Percentiles rank a stretch among this genome's conserved stretches.
These are phyloP conservation scores for Epichloe aotearoae DNA, from an alignment of 2,329 filamentous ascomycete genomes.

Conservation along the genomic window DNA sequence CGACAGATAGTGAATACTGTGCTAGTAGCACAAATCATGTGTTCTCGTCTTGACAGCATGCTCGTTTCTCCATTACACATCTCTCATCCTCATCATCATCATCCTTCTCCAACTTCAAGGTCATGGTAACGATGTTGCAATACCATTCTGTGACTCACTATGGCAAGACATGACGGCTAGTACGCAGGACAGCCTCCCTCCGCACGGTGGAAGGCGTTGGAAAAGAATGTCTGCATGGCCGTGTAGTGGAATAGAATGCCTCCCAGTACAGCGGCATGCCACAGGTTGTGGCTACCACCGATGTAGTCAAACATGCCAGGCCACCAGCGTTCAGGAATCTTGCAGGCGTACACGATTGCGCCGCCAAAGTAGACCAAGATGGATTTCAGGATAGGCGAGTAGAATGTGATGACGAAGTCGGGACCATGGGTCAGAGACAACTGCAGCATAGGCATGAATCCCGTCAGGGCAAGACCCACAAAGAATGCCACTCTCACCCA, in stretches of 20 bases:
- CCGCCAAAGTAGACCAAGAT: constrained; percentile 75
- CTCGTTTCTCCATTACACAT: neutral
- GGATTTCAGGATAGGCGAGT: constrained; percentile 71
- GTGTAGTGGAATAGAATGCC: constrained; percentile 96
- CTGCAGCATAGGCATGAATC: constrained; percentile 79
- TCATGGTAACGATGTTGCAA: neutral
- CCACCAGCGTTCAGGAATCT: constrained; percentile 84
- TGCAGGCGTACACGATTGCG: constrained; percentile 78
- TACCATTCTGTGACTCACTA: neutral
- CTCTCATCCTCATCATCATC: neutral
- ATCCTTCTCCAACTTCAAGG: neutral
- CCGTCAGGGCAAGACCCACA: constrained; percentile 72
- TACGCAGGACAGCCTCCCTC: constrained; percentile 44
- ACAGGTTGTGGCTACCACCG: constrained; percentile 91
- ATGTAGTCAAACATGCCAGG: constrained; percentile 93
- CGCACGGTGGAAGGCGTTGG: constrained; percentile 58
- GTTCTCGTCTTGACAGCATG: neutral
- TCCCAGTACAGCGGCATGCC: constrained; percentile 88
- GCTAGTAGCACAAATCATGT: neutral
- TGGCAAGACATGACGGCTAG: constrained; percentile 16
- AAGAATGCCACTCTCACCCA: constrained; percentile 91
- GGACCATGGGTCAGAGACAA: constrained; percentile 64
- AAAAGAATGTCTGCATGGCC: constrained; percentile 93
- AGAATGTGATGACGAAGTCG: constrained; percentile 79
- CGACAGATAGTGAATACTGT: neutral